Percentiles rank a stretch among this genome's conserved stretches.
phyloP scores from a whole-genome alignment of 2,329 filamentous ascomycete species.

The Hysterium pulicare region DNA sequence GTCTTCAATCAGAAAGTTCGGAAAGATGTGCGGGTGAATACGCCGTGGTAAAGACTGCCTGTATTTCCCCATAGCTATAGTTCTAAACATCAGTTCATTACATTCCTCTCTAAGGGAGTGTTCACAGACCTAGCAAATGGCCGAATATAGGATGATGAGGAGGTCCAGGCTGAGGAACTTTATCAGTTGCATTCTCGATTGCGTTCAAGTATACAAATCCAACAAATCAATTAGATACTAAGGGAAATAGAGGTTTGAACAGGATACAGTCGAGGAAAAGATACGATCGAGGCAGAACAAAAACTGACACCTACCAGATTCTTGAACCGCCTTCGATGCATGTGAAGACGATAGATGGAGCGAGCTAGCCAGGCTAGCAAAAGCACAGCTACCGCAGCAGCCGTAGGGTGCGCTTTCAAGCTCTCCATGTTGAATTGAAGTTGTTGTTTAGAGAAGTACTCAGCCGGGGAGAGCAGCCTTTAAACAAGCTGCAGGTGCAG shows the following conservation, averaged over 20 bases:
- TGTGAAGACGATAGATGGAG: slow-evolving; percentile 2
- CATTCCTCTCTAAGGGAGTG: too few relatives aligned
- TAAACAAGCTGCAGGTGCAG: background rate
- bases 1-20: slow-evolving; percentile 25
- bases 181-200: too few relatives aligned
- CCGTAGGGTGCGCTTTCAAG: slow-evolving; percentile 10
- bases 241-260: too few relatives aligned
- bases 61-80: slow-evolving; percentile 30
- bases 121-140: too few relatives aligned
- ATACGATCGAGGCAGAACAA: too few relatives aligned
- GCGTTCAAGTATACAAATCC: too few relatives aligned
- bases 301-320: slow-evolving; percentile 14
- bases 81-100: too few relatives aligned
- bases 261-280: too few relatives aligned
- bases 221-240: too few relatives aligned
- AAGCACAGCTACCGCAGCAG: slow-evolving; percentile 7
- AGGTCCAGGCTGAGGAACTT: slow-evolving; percentile 33
- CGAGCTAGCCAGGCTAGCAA: slow-evolving; percentile 9
- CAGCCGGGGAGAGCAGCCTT: background rate
- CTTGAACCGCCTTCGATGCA: slow-evolving; percentile 8
- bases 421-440: slow-evolving; percentile 11
- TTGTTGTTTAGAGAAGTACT: background rate
- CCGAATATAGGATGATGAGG: slow-evolving; percentile 36
- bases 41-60: slow-evolving; percentile 28
- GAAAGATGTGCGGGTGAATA: slow-evolving; percentile 34